Base-by-base conservation (phyloP, 2,329 filamentous ascomycete species). In the Trichoderma asperellum region DNA sequence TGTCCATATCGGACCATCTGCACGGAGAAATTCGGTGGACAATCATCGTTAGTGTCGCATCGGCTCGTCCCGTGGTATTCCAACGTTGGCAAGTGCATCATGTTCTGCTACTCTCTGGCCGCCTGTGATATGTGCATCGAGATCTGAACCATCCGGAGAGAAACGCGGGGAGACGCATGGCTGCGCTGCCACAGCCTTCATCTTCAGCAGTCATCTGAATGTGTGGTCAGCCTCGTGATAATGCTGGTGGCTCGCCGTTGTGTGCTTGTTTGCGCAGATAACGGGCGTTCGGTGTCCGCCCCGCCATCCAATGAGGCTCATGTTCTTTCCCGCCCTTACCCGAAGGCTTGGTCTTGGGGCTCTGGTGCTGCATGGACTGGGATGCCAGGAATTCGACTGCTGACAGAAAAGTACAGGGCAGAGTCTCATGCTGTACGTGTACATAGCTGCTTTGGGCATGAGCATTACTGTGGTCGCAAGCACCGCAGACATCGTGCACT, bases 31-130 rank as follows among this genome's bases (percentile, higher is more conserved):
- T 52, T 62, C 29, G 32, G 60, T 11, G 35, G 53, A 37, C 29
- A 40, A 58, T 66, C 53, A 27, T 24, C 32, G 43, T 35, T 58
- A 35, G 35, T 49, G 63, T 29, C 52, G 62, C 52, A 32, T 11
- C 64, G 64, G 64, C 53, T 67, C 64, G 64, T 67, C 64, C 64
- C 64, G 64, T n/a, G 40, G 40, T 43, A 10, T n/a, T 43, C 18
- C 18, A n/a, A 4, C 18, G 16, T 35, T 37, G 18, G 35, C 27
- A 24, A 35, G 18, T 5, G 3, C 43, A 21, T 66, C 61, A 56
- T 27, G n/a, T 29, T 66, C 24, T 47, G 35, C 49, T 56, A 32
- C 61, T 52, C 61, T 52, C 37, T 32, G 49, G 61, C 49, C 47
- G 5, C 47, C 10, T 49, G 47, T 21, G 43, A 49, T 4, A 21